phyloP scores from a whole-genome alignment of 2,329 filamentous ascomycete genomes.

The Parastagonospora avenae region DNA sequence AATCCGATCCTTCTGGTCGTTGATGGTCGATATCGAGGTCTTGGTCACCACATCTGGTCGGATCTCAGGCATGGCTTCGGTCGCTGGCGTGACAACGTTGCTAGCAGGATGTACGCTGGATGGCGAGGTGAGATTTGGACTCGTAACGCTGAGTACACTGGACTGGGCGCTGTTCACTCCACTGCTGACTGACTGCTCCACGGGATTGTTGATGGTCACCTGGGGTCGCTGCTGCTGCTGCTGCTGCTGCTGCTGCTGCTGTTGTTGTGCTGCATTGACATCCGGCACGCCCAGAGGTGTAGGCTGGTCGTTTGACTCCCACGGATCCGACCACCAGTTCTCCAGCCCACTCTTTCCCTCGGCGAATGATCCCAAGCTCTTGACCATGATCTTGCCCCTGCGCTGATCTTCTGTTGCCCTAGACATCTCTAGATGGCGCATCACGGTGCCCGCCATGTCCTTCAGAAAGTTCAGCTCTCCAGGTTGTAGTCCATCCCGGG shows the following conservation, averaged over 20 bases:
- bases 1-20: conserved; percentile 26
- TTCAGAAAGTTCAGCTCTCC: conserved; percentile 60
- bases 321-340: conserved; percentile 41
- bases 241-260: conserved; percentile 14
- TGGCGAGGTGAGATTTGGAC: conserved; percentile 20
- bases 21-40: conserved; percentile 25
- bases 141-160: conserved; percentile 21
- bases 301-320: conserved; percentile 26
- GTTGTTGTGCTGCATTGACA: conserved; percentile 19
- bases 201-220: conserved; percentile 16
- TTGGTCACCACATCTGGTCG: conserved; percentile 25
- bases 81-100: conserved; percentile 24
- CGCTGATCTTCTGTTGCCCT: conserved; percentile 58
- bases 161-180: conserved; percentile 28
- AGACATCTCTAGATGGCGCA: conserved; percentile 66
- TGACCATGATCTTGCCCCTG: conserved; percentile 60
- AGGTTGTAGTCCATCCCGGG: conserved; percentile 56
- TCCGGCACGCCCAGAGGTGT: conserved; percentile 17
- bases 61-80: conserved; percentile 25
- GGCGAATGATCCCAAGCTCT: conserved; percentile 46
- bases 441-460: conserved; percentile 60
- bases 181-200: conserved; percentile 20
- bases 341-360: conserved; percentile 43
- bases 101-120: conserved; percentile 23
- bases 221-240: conserved; percentile 24